Percentiles rank a stretch among this genome's conserved stretches.
Conservation (phyloP, 306 rosid species). For the Citrullus mucosospermus region DNA sequence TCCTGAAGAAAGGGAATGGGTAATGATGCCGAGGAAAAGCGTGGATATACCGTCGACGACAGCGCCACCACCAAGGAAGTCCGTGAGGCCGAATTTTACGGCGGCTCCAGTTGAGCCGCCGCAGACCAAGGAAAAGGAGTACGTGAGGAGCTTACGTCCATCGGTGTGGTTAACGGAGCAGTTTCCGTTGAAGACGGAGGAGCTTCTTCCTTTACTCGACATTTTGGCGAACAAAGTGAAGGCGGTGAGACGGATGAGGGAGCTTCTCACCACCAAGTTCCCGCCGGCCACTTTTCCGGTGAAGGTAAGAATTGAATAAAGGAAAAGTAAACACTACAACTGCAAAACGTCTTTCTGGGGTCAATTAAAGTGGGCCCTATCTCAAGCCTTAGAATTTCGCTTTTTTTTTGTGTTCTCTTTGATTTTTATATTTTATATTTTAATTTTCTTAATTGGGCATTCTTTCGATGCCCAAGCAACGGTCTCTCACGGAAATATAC, state of each 20-base stretch:
- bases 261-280: slow-evolving; percentile 83
- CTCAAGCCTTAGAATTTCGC: slow-evolving; percentile 2
- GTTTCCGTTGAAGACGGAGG: slow-evolving; percentile 92
- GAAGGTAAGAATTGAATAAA: slow-evolving; percentile 41
- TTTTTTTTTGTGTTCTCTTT: neutral
- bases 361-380: neutral
- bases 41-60: slow-evolving; percentile 43
- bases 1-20: slow-evolving; percentile 68
- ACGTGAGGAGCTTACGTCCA: slow-evolving; percentile 62
- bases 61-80: slow-evolving; percentile 26
- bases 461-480: slow-evolving; percentile 26
- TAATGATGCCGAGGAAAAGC: slow-evolving; percentile 60
- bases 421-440: neutral
- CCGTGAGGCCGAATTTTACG: slow-evolving; percentile 8
- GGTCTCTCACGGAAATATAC: slow-evolving; percentile 10
- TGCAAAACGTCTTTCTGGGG: slow-evolving; percentile 1
- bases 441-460: slow-evolving; percentile 11
- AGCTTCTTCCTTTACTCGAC: slow-evolving; percentile 74
- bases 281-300: slow-evolving; percentile 95
- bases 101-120: slow-evolving; percentile 15
- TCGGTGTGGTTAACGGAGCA: slow-evolving; percentile 92
- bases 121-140: slow-evolving; percentile 77
- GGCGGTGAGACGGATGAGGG: slow-evolving; percentile 86
- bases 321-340: neutral
- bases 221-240: slow-evolving; percentile 86